phyloP scores from a whole-genome alignment of 768 basidiomycete genomes.

The Pleurotus citrinopileatus region DNA sequence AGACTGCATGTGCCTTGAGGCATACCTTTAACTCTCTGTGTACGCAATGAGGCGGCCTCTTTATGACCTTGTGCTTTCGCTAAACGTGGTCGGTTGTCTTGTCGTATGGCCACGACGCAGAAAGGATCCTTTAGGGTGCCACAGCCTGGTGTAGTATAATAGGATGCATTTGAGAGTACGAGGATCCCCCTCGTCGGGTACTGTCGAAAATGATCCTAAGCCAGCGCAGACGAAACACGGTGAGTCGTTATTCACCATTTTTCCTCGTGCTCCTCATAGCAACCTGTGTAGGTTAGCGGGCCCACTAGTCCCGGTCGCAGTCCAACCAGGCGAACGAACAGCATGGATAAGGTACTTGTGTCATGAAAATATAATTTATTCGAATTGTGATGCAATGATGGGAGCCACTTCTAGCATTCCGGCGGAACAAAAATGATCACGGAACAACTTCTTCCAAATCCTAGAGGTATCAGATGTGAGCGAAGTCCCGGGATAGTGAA shows the following conservation, averaged over 20 bases:
- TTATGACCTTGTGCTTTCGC: not conserved
- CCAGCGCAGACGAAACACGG: constrained; percentile 1
- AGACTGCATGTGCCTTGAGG: not conserved
- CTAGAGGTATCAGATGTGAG: constrained; percentile 8
- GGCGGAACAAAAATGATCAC: constrained; percentile 4
- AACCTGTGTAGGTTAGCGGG: not conserved
- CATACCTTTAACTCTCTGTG: not conserved
- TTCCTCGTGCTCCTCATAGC: not conserved
- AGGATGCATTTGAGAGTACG: not conserved
- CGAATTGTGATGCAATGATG: not conserved
- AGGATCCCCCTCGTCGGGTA: not conserved
- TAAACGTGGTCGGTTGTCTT: constrained; percentile 1
- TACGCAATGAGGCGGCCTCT: not conserved
- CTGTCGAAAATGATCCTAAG: not conserved
- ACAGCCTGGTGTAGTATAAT: not conserved
- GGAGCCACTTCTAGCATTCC: constrained; percentile 1
- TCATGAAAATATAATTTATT: not conserved
- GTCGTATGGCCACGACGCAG: not conserved
- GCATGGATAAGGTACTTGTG: constrained; percentile 4
- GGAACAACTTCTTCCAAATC: constrained; percentile 15
- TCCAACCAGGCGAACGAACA: not conserved
- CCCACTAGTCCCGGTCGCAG: not conserved
- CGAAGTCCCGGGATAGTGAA: constrained; percentile 7
- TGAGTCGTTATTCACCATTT: not conserved
- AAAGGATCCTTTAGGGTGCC: not conserved